Evolutionary conservation across 1,139 yeast species (phyloP), one percentile per base, ranked within the genome.

Genomic region (Zygotorulaspora mrakii): DNA sequence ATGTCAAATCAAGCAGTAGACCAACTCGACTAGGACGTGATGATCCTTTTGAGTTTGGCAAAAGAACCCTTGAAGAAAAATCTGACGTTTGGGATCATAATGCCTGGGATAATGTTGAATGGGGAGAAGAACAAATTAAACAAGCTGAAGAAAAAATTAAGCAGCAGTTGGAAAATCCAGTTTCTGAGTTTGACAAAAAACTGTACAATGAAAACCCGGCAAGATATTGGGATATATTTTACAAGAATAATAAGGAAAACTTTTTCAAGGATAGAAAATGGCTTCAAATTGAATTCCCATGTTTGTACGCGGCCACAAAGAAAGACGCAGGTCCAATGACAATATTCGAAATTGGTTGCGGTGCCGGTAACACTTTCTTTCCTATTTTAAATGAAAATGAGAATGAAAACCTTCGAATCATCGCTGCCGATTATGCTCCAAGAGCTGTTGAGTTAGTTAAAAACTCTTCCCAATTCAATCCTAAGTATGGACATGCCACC

Each of bases 31-130:
- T 82, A 16, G 94, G 96, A 2, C 84, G 91, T 46, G 97, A 91
- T 52, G 71, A 78, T 24, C 97, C 98, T 2, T 91, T 86, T 64
- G 81, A 82, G 12, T 91, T 91, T 63, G 98, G 99, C 4, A 94
- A 87, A 59, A 70, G 99, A 41, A 77, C 67, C 50, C 69, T 91
- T 45, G 74, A 74, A 4, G 76, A 80, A 35, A 83, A 79, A 24
- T 79, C 82, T 3, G 89, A 87, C 31, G 95, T 94, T 1, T 91
- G 95, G 79, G 76, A 76, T 48, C 95, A 85, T 60, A 91, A 91
- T 62, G 98, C 99, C 0, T 91, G 99, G 79, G 99, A 91, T 61
- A 95, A 94, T 60, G 96, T 88, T 14, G 96, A 88, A 58, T 89
- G 96, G 96, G 97, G 95, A 35, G 88, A 83, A 36, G 95, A 87